Evolutionary conservation across 1,139 yeast species (phyloP).

Genomic region (Pichia sp.): DNA sequence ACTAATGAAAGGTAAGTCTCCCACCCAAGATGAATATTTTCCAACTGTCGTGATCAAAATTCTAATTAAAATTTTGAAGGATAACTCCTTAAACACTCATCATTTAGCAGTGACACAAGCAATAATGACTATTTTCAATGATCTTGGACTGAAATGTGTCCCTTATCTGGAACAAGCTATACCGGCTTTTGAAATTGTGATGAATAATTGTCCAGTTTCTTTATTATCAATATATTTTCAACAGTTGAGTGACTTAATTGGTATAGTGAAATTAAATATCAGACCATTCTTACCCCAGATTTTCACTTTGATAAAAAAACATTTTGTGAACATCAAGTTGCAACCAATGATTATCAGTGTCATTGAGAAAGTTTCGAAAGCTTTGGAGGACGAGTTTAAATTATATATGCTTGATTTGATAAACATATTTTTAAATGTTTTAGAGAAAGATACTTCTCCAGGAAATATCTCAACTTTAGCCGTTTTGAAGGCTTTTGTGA

Average conservation of each 20-base stretch:
- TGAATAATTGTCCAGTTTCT: slow-evolving; percentile 75
- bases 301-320: slow-evolving; percentile 69
- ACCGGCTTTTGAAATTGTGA: slow-evolving; percentile 79
- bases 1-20: slow-evolving; percentile 90
- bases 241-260: slow-evolving; percentile 71
- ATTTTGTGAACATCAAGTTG: slow-evolving; percentile 56
- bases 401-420: slow-evolving; percentile 71
- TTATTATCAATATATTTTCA: slow-evolving; percentile 87
- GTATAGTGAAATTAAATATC: slow-evolving; percentile 84
- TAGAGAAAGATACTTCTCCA: slow-evolving; percentile 68
- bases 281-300: slow-evolving; percentile 74
- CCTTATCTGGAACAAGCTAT: slow-evolving; percentile 79
- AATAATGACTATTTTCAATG: slow-evolving; percentile 81
- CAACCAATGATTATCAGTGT: slow-evolving; percentile 76
- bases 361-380: slow-evolving; percentile 76
- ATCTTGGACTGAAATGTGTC: slow-evolving; percentile 82
- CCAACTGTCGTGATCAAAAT: slow-evolving; percentile 92
- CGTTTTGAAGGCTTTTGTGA: slow-evolving; percentile 80
- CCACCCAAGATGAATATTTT: slow-evolving; percentile 87
- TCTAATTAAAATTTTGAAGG: slow-evolving; percentile 73
- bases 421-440: slow-evolving; percentile 65
- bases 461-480: slow-evolving; percentile 61
- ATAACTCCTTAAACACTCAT: slow-evolving; percentile 75
- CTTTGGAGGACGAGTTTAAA: slow-evolving; percentile 89
- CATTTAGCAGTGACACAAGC: slow-evolving; percentile 91